Base-by-base conservation (phyloP, 805 yeast genomes). In the Komagataella phaffii region DNA sequence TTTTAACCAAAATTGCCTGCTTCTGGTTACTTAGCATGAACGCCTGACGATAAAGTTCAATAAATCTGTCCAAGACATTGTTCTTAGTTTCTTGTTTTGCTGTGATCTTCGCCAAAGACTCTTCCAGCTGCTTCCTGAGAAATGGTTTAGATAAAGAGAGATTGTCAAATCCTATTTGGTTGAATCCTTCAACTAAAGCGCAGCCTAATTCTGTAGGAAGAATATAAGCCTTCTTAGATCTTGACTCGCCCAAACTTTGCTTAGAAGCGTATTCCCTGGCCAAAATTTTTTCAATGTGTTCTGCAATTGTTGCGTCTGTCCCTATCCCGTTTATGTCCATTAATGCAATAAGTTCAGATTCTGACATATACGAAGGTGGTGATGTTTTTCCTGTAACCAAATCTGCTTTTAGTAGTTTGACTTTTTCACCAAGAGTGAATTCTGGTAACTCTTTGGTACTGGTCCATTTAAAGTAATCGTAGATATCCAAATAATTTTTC, bases 311-410 rank as follows among this genome's bases (percentile, higher is more conserved):
- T 0, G 99, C 99, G 70, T 93, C 99, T 0, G 99, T 93, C 2
- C 99, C 99, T 47, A 93, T 93, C 0, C 98, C 98, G 64, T 93
- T 93, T 8, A 81, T 86, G 69, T 95, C 98, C 99, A 93, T 93
- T 48, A 93, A 69, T 7, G 88, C 83, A 66, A 93, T 88, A 19
- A 93, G 72, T 61, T 91, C 99, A 0, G 96, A 75, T 64, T 93
- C 99, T 0, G 98, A 91, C 73, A 93, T 75, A 51, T 81, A 84
- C 24, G 69, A 66, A 0, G 99, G 99, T 0, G 97, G 81, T 0
- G 83, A 61, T 0, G 99, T 93, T 52, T 75, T 75, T 0, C 98
- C 96, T 17, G 78, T 79, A 50, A 76, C 75, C 60, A 93, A 64
- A 54, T 75, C 79, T 1, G 86, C 81, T 47, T 74, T 69, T 3